Evolutionary conservation across 2,329 filamentous ascomycete species (phyloP), one percentile per base, ranked within the genome.

Genomic region (Elsinoe perseae): DNA sequence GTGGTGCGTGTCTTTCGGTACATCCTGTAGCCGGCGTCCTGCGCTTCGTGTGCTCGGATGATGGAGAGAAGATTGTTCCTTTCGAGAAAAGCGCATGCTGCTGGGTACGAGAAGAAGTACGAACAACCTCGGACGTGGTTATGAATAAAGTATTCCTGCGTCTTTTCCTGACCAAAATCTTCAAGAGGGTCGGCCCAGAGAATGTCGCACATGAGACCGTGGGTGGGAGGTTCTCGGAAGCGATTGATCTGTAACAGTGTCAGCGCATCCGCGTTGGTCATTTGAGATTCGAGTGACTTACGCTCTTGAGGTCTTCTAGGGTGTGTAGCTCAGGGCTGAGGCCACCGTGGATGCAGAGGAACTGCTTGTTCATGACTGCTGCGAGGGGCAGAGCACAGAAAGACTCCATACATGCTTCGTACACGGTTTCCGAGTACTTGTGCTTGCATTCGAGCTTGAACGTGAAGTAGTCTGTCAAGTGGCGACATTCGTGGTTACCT

Each of bases 381-480:
- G 93, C 93, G 64, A 98, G 78, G 27, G 93, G 93, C 61, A 98
- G 77, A 61, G 86, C 81, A 76, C 93, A 98, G 80, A 98, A 98
- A 0, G 93, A 95, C 63, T 98, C 92, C 83, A 96, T 95, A 76
- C 93, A 97, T 57, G 93, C 92, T 68, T 98, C 92, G 71, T 98
- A 98, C 59, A 98, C 82, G 61, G 82, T 82, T 75, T 97, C 93
- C 30, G 89, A 95, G 75, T 98, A 98, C 74, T 98, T 98, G 82
- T 98, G 93, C 77, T 95, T 96, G 80, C 93, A 98, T 73, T 98
- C 93, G 58, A 98, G 84, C 80, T 98, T 97, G 80, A 98, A 98
- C 60, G 93, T 98, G 76, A 98, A 98, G 80, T 98, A 98, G 71
- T 98, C 93, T 57, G 93, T 98, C 80, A 98, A 81, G 77, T 98